phyloP scores from a whole-genome alignment of 768 basidiomycete species.

The Nidularia pulvinata region DNA sequence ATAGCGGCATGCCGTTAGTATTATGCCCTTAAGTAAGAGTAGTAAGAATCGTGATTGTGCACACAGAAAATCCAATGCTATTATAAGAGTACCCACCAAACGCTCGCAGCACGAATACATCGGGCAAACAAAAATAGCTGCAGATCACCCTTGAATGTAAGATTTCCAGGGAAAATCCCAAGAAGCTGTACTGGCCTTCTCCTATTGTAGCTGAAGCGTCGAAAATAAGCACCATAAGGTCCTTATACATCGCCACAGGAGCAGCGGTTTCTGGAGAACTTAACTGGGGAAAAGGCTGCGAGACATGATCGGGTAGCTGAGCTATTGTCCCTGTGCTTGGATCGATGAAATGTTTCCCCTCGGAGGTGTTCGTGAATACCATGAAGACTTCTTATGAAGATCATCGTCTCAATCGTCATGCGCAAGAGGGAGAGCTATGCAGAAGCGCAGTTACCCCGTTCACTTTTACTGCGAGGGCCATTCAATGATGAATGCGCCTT shows the following conservation, averaged over 20 bases:
- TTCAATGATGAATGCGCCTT: background rate
- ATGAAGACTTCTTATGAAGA: constrained; percentile 27
- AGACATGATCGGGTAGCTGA: constrained; percentile 23
- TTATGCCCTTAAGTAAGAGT: too few species aligned
- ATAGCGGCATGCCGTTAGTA: too few species aligned
- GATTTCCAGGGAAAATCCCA: background rate
- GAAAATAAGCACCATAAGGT: constrained; percentile 25
- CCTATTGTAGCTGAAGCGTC: constrained; percentile 32
- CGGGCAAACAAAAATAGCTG: constrained; percentile 45
- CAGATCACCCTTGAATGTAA: background rate
- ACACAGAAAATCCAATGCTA: constrained; percentile 12
- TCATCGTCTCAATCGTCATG: too few species aligned
- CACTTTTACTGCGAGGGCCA: background rate
- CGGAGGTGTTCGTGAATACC: constrained; percentile 33
- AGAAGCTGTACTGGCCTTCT: constrained; percentile 34
- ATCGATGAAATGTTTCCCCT: constrained; percentile 38
- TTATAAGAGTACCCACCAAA: constrained; percentile 26
- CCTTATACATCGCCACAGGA: constrained; percentile 21
- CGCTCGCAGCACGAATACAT: constrained; percentile 33
- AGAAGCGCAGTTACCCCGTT: background rate
- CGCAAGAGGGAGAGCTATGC: background rate
- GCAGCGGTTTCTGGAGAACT: constrained; percentile 15
- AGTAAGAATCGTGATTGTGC: too few species aligned
- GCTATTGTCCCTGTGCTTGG: constrained; percentile 17
- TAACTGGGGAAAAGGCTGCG: constrained; percentile 35